A percentile compares a stretch with the other conserved stretches of the same genome.
Conservation (phyloP, 805 yeast species). For the Pachysolen tannophilus region DNA sequence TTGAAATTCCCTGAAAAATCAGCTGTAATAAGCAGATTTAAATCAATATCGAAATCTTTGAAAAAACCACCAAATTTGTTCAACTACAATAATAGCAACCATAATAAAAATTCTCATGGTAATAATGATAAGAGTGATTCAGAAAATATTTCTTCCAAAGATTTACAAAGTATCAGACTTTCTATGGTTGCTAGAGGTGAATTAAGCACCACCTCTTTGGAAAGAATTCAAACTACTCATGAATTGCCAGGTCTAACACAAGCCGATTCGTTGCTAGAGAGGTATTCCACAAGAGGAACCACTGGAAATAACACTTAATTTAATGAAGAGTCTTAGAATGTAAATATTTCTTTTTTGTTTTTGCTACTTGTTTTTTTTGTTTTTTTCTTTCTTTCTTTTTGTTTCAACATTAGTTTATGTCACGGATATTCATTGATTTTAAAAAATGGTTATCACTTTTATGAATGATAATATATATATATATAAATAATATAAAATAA, state of each 20-base stretch:
- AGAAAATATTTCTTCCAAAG: constrained; percentile 1
- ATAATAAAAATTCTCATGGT: not conserved
- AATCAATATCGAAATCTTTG: constrained; percentile 5
- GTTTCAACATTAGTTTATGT: too few species aligned
- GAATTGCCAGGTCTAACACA: constrained; percentile 41
- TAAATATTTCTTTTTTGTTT: too few species aligned
- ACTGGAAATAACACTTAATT: too few species aligned
- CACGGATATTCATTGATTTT: too few species aligned
- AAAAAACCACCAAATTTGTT: constrained; percentile 7
- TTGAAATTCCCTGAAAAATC: constrained; percentile 1
- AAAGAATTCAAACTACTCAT: constrained; percentile 35
- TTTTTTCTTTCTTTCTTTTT: too few species aligned
- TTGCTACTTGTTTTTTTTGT: too few species aligned
- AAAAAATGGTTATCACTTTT: too few species aligned
- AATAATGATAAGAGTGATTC: not conserved
- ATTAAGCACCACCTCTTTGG: constrained; percentile 24
- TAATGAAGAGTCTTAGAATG: too few species aligned
- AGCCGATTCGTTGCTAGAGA: constrained; percentile 33
- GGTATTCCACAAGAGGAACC: constrained; percentile 8
- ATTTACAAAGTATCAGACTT: constrained; percentile 9
- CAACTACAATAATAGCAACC: not conserved
- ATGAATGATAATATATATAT: too few species aligned
- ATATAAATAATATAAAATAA: too few species aligned
- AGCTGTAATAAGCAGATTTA: constrained; percentile 4
- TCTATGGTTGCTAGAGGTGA: constrained; percentile 13